These are phyloP conservation scores for Ramaria sp. DNA, from an alignment of 768 basidiomycete species.

Conservation along the genomic window DNA sequence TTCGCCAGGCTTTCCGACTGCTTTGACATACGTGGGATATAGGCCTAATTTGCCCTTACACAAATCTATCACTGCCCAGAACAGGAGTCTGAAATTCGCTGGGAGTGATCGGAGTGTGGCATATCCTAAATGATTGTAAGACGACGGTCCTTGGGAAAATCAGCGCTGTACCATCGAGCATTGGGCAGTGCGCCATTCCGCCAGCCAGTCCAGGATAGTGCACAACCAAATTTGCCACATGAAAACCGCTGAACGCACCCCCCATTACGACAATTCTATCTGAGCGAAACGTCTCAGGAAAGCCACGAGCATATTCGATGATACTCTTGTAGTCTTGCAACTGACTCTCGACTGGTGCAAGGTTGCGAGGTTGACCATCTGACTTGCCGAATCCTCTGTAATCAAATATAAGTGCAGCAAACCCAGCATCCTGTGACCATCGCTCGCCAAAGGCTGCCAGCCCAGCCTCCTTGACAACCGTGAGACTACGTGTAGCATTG, in stretches of 20 bases:
- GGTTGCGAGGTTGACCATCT: conserved; percentile 18
- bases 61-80: conserved; percentile 12
- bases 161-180: conserved; percentile 15
- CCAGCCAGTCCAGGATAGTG: conserved; percentile 17
- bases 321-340: conserved; percentile 17
- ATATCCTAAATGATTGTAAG: neutral
- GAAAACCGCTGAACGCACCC: conserved; percentile 17
- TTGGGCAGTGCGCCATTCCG: conserved; percentile 18
- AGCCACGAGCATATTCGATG: conserved; percentile 16
- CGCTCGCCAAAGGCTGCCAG: too few species aligned
- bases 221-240: conserved; percentile 12
- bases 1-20: conserved; percentile 13
- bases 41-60: conserved; percentile 11
- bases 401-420: conserved; percentile 21
- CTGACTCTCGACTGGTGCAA: conserved; percentile 15
- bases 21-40: conserved; percentile 11
- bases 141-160: neutral
- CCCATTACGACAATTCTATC: conserved; percentile 21
- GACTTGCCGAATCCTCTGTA: conserved; percentile 20
- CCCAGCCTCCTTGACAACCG: too few species aligned
- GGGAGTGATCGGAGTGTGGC: neutral
- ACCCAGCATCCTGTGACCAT: too few species aligned
- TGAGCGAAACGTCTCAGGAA: conserved; percentile 14
- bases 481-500: too few species aligned
- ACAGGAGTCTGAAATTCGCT: conserved; percentile 9